Base-by-base conservation (phyloP, 1,284 basidiomycete species). In the Inonotus hispidus region DNA sequence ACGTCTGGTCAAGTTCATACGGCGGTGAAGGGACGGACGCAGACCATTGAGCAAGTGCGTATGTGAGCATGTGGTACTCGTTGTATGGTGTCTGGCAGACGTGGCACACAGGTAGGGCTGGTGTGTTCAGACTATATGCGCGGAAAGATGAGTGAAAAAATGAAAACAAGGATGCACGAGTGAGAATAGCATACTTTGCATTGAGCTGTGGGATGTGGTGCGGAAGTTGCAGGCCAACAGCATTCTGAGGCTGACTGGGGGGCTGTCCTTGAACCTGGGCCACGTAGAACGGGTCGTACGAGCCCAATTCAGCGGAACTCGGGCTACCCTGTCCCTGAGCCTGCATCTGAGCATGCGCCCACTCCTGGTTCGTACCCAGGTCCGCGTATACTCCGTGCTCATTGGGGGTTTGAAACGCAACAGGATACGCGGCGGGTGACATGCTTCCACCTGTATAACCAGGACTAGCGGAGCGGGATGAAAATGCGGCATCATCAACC, bases 381-480 rank as follows among this genome's bases (percentile, higher is more conserved):
- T 39, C 16, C 25, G 47, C 41, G 32, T 55, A 55, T 25, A 27
- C 21, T 1, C 39, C 49, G 13, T 47, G 25, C 13, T 58, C 56
- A 32, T n/a, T 38, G 38, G 4, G 49, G 19, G 43, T 25, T 14
- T 43, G 41, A 6, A 29, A 21, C 19, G 8, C 29, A 6, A 41
- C 41, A 23, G 29, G 43, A 25, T 54, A 54, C n/a, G 19, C 29
- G 21, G 45, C 25, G 3, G 59, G 59, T 21, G 59, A 60, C 16
- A 13, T 43, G 32, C 45, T 23, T 27, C 52, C 27, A 6, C 41
- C 41, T 19, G 37, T n/a, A 37, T 55, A 55, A 21, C 41, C 14
- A 8, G 59, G 59, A 46, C 59, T 60, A n/a, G 32, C 52, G 16
- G 59, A 60, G 35, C 59, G 59, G 8, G 59, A 60, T 25, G 59